Percentiles rank a stretch among this genome's conserved stretches.
Evolutionary conservation across 1,284 basidiomycete species (phyloP).

Genomic region (Prillingera fragicola): DNA sequence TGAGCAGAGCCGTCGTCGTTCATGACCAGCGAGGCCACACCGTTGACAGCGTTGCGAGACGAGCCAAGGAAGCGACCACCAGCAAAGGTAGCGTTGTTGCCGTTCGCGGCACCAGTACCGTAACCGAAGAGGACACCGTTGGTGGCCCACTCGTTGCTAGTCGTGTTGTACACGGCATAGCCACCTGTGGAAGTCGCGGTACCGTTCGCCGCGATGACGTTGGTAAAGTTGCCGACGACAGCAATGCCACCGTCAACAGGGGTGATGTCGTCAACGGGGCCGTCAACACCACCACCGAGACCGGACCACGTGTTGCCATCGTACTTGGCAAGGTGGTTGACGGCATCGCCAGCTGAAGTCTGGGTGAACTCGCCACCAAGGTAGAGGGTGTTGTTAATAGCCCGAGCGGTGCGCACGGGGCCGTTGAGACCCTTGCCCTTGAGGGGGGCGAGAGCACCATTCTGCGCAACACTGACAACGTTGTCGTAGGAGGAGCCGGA

Average conservation of each 20-base stretch:
- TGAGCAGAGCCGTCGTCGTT: constrained; percentile 29
- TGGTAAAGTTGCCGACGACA: constrained; percentile 71
- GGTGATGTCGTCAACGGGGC: constrained; percentile 61
- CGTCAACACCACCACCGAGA: constrained; percentile 71
- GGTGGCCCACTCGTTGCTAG: constrained; percentile 61
- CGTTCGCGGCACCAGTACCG: constrained; percentile 52
- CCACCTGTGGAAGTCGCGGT: constrained; percentile 56
- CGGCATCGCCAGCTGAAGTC: constrained; percentile 56
- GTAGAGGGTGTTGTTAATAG: constrained; percentile 62
- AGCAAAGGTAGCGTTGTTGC: too few relatives aligned
- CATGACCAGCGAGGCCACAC: constrained; percentile 48
- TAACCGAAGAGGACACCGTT: constrained; percentile 67
- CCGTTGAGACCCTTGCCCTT: constrained; percentile 66
- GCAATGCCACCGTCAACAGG: constrained; percentile 54
- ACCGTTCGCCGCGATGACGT: constrained; percentile 49
- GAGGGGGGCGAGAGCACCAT: constrained; percentile 53
- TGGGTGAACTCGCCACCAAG: constrained; percentile 80
- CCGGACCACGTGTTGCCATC: constrained; percentile 66
- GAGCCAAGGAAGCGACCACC: constrained; percentile 49
- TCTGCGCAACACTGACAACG: constrained; percentile 64
- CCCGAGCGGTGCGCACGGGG: constrained; percentile 60
- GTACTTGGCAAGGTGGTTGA: constrained; percentile 70
- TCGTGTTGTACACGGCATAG: constrained; percentile 71
- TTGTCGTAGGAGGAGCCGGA: constrained; percentile 59
- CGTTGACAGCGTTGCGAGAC: constrained; percentile 44